phyloP scores from a whole-genome alignment of 2,329 filamentous ascomycete species.

The Nannizzia gypsea region DNA sequence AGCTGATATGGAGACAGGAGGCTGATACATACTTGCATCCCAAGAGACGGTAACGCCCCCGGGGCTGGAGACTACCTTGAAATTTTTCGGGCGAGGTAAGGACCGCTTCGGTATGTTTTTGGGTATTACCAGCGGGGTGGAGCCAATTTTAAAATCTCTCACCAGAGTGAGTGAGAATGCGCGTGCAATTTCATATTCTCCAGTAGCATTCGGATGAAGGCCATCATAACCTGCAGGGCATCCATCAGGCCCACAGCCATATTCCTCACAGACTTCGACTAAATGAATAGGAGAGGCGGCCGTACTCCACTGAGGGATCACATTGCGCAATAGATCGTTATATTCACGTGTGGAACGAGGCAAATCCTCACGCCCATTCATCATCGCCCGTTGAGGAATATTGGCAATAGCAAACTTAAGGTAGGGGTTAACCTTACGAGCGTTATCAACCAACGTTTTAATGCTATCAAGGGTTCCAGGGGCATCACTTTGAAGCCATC shows the following conservation, averaged over 20 bases:
- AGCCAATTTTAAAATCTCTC: not conserved
- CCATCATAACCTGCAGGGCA: not conserved
- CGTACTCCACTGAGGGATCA: not conserved
- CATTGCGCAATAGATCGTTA: not conserved
- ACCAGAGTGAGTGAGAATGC: not conserved
- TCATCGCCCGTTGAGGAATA: not conserved
- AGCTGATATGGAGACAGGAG: not conserved
- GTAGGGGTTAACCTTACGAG: not conserved
- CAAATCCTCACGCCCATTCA: not conserved
- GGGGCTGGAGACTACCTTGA: not conserved
- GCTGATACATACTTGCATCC: not conserved
- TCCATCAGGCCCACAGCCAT: not conserved
- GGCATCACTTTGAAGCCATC: not conserved
- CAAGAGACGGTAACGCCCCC: not conserved
- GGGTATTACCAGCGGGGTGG: not conserved
- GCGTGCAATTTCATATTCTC: slow-evolving; percentile 1
- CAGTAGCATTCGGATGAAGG: slow-evolving; percentile 1
- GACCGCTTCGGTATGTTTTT: not conserved
- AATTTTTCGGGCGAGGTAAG: not conserved
- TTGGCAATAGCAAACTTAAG: not conserved
- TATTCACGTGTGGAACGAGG: not conserved
- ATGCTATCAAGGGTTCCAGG: not conserved
- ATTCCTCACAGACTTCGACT: not conserved
- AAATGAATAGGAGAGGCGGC: not conserved
- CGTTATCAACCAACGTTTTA: not conserved